Conservation (phyloP, 2,329 filamentous ascomycete species). For the Botrytis sinoallii region DNA sequence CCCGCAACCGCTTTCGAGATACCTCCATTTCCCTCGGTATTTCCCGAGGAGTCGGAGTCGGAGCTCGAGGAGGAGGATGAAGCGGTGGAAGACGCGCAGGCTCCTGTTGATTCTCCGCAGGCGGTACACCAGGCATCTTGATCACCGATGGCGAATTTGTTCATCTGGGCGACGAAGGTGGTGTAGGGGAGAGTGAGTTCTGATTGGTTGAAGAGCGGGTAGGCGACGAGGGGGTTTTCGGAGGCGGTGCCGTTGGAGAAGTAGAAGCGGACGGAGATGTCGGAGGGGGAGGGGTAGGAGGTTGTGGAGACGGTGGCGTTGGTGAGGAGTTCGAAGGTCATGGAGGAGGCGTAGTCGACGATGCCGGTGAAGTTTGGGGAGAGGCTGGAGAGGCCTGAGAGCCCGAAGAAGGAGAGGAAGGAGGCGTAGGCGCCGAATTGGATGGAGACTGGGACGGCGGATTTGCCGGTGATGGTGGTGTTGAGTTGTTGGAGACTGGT, state of each 20-base stretch:
- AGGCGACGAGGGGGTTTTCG: slow-evolving; percentile 43
- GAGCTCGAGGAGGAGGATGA: slow-evolving; percentile 34
- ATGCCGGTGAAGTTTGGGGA: slow-evolving; percentile 68
- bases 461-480: slow-evolving; percentile 47
- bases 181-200: slow-evolving; percentile 61
- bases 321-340: slow-evolving; percentile 72
- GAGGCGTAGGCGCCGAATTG: slow-evolving; percentile 61
- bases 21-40: slow-evolving; percentile 23
- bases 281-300: slow-evolving; percentile 48
- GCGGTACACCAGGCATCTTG: slow-evolving; percentile 68
- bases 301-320: slow-evolving; percentile 45
- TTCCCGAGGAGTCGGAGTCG: slow-evolving; percentile 9
- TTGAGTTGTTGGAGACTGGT: slow-evolving; percentile 48
- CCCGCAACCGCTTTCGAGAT: slow-evolving; percentile 73
- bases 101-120: slow-evolving; percentile 70
- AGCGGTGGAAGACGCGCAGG: slow-evolving; percentile 48
- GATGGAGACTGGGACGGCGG: slow-evolving; percentile 46
- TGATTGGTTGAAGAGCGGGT: slow-evolving; percentile 58
- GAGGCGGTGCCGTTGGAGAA: slow-evolving; percentile 57
- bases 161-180: slow-evolving; percentile 63
- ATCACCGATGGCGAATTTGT: slow-evolving; percentile 62
- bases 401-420: slow-evolving; percentile 62
- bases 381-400: slow-evolving; percentile 49
- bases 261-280: slow-evolving; percentile 58
- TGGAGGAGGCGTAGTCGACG: slow-evolving; percentile 78